A percentile compares a stretch with the other conserved stretches of the same genome.
These are phyloP conservation scores for Penicillium thymicola DNA, from an alignment of 2,329 filamentous ascomycete species.

Conservation along the genomic window DNA sequence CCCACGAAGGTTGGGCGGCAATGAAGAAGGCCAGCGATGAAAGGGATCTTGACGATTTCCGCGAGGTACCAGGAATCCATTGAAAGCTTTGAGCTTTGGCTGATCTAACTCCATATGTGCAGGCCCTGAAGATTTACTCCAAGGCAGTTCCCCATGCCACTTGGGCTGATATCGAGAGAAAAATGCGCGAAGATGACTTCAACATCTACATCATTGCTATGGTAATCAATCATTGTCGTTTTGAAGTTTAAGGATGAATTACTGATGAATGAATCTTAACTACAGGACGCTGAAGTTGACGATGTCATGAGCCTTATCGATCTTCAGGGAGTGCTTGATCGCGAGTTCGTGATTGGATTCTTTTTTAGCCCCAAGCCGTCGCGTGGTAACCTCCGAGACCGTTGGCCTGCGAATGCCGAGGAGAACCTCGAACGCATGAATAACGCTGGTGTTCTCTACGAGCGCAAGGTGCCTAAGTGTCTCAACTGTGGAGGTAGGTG, in stretches of 20 bases:
- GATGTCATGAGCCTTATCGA: slow-evolving; percentile 51
- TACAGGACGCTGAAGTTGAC: slow-evolving; percentile 41
- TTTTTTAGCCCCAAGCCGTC: slow-evolving; percentile 48
- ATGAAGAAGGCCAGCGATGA: slow-evolving; percentile 49
- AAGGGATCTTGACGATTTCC: slow-evolving; percentile 52
- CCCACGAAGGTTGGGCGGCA: slow-evolving; percentile 50
- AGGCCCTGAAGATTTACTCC: slow-evolving; percentile 51
- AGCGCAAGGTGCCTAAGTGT: slow-evolving; percentile 51
- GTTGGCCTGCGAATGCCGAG: slow-evolving; percentile 50
- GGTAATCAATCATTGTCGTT: slow-evolving; percentile 27
- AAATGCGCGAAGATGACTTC: slow-evolving; percentile 48
- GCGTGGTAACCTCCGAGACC: slow-evolving; percentile 44
- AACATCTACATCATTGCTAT: slow-evolving; percentile 53
- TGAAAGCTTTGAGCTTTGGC: not conserved
- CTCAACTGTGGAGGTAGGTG: slow-evolving; percentile 47
- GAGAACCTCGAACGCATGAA: slow-evolving; percentile 52
- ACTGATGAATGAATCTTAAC: slow-evolving; percentile 3
- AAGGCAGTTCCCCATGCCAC: slow-evolving; percentile 47
- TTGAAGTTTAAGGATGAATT: not conserved
- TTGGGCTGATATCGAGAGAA: slow-evolving; percentile 50
- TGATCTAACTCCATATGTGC: slow-evolving; percentile 5
- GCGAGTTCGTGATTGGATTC: slow-evolving; percentile 51
- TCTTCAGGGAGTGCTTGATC: slow-evolving; percentile 51
- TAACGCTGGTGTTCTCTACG: slow-evolving; percentile 51
- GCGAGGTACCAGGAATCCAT: slow-evolving; percentile 32